These are phyloP conservation scores for Boletus subparvulus DNA, from an alignment of 768 basidiomycete species.

Conservation along the genomic window DNA sequence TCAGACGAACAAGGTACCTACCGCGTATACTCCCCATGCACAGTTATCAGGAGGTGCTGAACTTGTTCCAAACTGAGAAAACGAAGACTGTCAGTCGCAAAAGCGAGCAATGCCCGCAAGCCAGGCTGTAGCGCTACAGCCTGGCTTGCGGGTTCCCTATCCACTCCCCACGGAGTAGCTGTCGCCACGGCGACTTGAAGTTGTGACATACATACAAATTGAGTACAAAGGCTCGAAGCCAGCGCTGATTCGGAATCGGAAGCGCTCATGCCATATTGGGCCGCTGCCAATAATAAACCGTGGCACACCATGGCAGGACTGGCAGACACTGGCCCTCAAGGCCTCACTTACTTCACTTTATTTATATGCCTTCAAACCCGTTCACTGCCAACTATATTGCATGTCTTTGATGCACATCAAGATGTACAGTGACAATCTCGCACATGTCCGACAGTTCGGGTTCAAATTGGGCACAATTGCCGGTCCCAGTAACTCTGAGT, in stretches of 20 bases:
- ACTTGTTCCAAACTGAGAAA: neutral
- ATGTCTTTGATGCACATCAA: constrained; percentile 3
- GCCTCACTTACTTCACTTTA: neutral
- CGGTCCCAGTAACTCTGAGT: neutral
- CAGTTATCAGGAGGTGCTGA: neutral
- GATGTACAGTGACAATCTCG: neutral
- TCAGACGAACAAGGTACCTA: neutral
- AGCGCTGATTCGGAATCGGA: too few relatives aligned
- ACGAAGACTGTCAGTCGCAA: neutral
- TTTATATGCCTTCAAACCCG: neutral
- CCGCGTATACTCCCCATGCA: neutral
- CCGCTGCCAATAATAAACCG: neutral
- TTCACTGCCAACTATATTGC: constrained; percentile 3
- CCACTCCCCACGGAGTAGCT: too few relatives aligned
- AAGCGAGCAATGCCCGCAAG: neutral
- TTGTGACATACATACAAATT: neutral
- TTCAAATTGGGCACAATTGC: neutral
- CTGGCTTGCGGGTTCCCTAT: too few relatives aligned
- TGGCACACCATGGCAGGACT: neutral
- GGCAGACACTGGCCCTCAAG: neutral
- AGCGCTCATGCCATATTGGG: too few relatives aligned
- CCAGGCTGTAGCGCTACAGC: neutral
- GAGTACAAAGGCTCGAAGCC: neutral
- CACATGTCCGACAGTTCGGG: neutral
- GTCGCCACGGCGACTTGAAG: neutral